Evolutionary conservation across 2,329 filamentous ascomycete species (phyloP), one percentile per base, ranked within the genome.

Genomic region (Cladobotryum protrusum): DNA sequence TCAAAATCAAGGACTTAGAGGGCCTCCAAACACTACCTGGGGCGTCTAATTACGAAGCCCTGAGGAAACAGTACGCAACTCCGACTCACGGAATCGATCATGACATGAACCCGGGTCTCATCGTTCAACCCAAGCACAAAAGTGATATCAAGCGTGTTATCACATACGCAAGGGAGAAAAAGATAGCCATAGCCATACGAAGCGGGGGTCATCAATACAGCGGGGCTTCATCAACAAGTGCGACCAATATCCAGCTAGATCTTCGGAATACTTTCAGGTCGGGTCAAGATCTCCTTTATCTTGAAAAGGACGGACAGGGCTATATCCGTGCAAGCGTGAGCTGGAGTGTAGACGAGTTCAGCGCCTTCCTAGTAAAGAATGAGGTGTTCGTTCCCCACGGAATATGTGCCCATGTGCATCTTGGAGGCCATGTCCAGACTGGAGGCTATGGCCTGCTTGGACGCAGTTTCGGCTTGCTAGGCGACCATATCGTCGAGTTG

Each of bases 391-490:
- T 76, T 1, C 72, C 73, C 3, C 66, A 70, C 8, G 73, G 73
- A 0, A 72, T 75, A 45, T 76, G 74, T 45, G 65, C 65, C 4
- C 65, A 68, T 17, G 73, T 76, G 3, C 69, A 69, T 43, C 57
- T 75, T 0, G 74, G 74, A 6, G 74, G 74, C 0, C 73, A 76
- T 51, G 72, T 65, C 1, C 72, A 76, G 52, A 73, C 71, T 1
- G 73, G 73, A 35, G 74, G 74, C 3, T 76, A 73, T 45, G 73
- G 73, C 1, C 72, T 74, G 50, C 61, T 76, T 1, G 71, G 61
- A 4, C 71, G 73, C 5, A 71, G 70, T 54, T 76, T 77, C 43
- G 79, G 79, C 1, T 66, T 83, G 0, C 72, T 70, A 4, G 77
- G 77, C 1, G 79, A 82, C 52, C 73, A 81, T 45, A 71, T 77